A percentile compares a stretch with the other conserved stretches of the same genome.
phyloP scores from a whole-genome alignment of 1,139 yeast species.

The Yamadazyma siamensis region DNA sequence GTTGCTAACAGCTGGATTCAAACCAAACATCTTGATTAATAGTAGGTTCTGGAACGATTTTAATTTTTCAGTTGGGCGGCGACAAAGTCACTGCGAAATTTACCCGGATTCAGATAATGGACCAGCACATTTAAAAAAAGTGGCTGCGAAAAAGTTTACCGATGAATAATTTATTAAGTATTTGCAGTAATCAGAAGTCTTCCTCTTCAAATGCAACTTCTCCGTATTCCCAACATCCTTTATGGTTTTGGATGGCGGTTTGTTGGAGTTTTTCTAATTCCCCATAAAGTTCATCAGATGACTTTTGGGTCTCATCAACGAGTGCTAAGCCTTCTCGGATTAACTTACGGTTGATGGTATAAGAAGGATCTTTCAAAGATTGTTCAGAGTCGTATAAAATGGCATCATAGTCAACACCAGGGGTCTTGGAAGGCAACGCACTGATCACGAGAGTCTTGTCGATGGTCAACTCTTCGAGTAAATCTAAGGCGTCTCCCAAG shows the following conservation, averaged over 20 bases:
- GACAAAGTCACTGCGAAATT: no score
- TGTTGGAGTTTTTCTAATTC: constrained; percentile 42
- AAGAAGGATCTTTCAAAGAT: constrained; percentile 52
- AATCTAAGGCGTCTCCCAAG: constrained; percentile 55
- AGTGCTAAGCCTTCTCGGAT: constrained; percentile 66
- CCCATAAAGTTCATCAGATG: constrained; percentile 33
- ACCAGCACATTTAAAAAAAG: no score
- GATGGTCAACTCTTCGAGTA: constrained; percentile 51
- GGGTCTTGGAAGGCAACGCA: constrained; percentile 38
- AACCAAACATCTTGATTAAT: constrained; percentile 25
- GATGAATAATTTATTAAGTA: no score
- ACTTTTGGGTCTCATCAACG: constrained; percentile 44
- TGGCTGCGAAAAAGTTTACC: no score
- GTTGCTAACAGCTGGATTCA: constrained; percentile 88
- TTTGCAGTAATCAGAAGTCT: no score
- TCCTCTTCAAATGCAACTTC: constrained; percentile 66
- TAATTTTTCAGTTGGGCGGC: no score
- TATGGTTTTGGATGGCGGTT: constrained; percentile 49
- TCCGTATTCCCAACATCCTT: constrained; percentile 83
- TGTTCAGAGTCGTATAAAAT: constrained; percentile 62
- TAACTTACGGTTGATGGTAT: constrained; percentile 62
- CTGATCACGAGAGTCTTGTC: constrained; percentile 61
- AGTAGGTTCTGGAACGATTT: no score
- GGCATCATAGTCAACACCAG: constrained; percentile 44
- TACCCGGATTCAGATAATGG: no score